A percentile compares a stretch with the other conserved stretches of the same genome.
Evolutionary conservation across 768 basidiomycete species (phyloP).

Genomic region (Nevesoporus exiguus): DNA sequence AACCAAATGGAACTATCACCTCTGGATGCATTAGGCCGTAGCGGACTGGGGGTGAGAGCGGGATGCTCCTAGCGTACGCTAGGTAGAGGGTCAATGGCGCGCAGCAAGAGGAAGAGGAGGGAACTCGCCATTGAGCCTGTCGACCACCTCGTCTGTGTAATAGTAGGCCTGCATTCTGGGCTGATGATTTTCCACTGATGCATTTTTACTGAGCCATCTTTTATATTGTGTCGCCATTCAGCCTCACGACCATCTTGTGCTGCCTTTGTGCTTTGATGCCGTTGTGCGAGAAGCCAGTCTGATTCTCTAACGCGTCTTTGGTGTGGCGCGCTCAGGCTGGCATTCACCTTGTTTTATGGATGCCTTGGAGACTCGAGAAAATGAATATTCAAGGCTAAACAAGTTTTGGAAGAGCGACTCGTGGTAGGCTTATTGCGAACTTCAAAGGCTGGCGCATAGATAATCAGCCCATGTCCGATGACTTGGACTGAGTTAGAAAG

Average conservation of each 20-base stretch:
- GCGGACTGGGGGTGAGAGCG: neutral
- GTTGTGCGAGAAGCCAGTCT: neutral
- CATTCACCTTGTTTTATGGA: no score
- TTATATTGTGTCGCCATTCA: neutral
- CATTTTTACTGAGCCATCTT: neutral
- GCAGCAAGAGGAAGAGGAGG: neutral
- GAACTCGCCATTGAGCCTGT: neutral
- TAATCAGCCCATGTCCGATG: no score
- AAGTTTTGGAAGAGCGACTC: no score
- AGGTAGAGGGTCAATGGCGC: neutral
- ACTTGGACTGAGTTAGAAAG: no score
- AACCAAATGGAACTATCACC: neutral
- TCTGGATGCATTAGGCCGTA: slow-evolving; percentile 1
- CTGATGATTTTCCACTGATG: no score
- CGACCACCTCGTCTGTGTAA: slow-evolving; percentile 2
- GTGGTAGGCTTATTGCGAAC: no score
- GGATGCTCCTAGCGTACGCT: neutral
- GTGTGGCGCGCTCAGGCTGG: no score
- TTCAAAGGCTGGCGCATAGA: no score
- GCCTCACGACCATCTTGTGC: neutral
- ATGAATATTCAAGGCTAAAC: no score
- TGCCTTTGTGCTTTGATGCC: neutral
- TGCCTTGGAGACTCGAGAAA: no score
- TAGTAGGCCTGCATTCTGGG: neutral
- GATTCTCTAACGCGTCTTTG: no score